Evolutionary conservation across 192 early-diverging fungal species (phyloP).

Genomic region (Cladochytrium replicatum): DNA sequence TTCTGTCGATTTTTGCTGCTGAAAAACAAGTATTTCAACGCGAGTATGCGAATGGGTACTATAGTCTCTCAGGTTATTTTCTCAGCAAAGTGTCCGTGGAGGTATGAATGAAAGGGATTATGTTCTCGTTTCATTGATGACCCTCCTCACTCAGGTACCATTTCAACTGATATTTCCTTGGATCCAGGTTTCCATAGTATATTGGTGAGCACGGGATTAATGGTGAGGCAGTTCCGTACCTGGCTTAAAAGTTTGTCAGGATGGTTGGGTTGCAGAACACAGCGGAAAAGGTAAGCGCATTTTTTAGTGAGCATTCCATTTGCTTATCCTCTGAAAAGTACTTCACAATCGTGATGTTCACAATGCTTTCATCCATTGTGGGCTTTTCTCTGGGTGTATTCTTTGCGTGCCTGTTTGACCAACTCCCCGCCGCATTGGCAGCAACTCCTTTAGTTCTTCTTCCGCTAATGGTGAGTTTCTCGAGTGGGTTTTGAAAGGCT

Average conservation of each 20-base stretch:
- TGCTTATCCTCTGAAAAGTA: too few species aligned
- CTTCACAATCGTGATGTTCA: conserved; percentile 25
- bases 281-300: too few species aligned
- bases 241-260: too few species aligned
- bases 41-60: conserved; percentile 47
- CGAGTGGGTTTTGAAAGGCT: conserved; percentile 2
- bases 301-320: too few species aligned
- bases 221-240: too few species aligned
- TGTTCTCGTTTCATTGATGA: too few species aligned
- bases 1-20: conserved; percentile 32
- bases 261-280: conserved; percentile 39
- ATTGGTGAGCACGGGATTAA: conserved; percentile 30
- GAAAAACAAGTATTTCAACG: conserved; percentile 47
- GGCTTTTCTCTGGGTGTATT: conserved; percentile 44
- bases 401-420: conserved; percentile 35
- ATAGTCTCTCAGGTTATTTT: conserved; percentile 44
- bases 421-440: conserved; percentile 32
- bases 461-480: conserved; percentile 36
- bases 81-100: conserved; percentile 45
- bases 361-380: conserved; percentile 22
- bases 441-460: conserved; percentile 38
- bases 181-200: conserved; percentile 4
- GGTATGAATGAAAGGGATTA: too few species aligned
- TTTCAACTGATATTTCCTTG: conserved; percentile 36
- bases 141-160: too few species aligned